Conservation (phyloP, 371 early-diverging fungal genomes). For the Cokeromyces recurvatus region DNA sequence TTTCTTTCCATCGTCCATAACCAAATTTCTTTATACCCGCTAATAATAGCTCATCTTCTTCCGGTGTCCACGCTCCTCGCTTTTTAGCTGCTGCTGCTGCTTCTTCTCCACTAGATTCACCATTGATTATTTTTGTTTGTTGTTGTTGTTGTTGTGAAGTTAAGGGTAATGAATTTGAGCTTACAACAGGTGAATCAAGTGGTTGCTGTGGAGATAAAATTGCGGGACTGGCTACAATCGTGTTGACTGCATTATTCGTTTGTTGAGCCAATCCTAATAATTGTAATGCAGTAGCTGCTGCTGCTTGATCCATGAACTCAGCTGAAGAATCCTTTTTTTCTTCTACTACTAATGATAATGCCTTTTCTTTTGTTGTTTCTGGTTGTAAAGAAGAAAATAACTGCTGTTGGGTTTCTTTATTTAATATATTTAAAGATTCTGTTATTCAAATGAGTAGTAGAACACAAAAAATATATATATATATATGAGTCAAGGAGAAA, state of each 20-base stretch:
- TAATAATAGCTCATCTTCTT: slow-evolving; percentile 41
- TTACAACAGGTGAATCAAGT: background rate
- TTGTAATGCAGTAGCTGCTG: slow-evolving; percentile 22
- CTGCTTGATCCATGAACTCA: slow-evolving; percentile 27
- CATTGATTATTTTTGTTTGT: slow-evolving; percentile 1
- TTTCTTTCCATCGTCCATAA: slow-evolving; percentile 45
- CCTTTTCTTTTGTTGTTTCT: background rate
- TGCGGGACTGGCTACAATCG: background rate
- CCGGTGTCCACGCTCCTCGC: slow-evolving; percentile 37
- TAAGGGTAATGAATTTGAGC: background rate
- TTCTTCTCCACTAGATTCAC: background rate
- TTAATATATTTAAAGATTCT: slow-evolving; percentile 4
- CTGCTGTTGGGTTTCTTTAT: slow-evolving; percentile 6
- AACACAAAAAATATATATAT: too few relatives aligned
- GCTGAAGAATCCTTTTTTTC: background rate
- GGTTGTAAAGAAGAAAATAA: slow-evolving; percentile 5
- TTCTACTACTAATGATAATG: background rate
- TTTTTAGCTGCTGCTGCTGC: slow-evolving; percentile 21
- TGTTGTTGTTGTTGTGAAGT: slow-evolving; percentile 1
- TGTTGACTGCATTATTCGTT: slow-evolving; percentile 1
- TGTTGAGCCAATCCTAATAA: slow-evolving; percentile 15
- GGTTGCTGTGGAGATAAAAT: background rate
- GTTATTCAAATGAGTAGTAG: too few relatives aligned
- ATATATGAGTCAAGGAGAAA: too few relatives aligned
- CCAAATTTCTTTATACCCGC: slow-evolving; percentile 38